These are phyloP conservation scores for Aspergillus nidulans DNA, from an alignment of 495 filamentous ascomycete genomes.

Conservation along the genomic window DNA sequence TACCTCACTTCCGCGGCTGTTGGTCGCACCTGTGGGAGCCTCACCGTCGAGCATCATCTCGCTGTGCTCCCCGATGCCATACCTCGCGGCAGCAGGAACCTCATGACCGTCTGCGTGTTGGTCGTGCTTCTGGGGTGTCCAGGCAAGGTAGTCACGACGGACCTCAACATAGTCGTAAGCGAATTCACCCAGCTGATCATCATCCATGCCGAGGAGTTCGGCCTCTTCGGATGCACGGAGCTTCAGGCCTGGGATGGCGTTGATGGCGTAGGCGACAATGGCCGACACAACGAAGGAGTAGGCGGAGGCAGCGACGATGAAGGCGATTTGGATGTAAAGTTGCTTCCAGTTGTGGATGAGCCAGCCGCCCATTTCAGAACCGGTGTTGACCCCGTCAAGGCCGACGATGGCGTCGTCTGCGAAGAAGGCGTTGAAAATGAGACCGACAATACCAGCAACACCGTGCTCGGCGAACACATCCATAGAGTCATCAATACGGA, in stretches of 20 bases:
- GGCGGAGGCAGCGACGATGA: slow-evolving; percentile 66
- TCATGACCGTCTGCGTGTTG: slow-evolving; percentile 58
- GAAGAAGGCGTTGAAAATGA: slow-evolving; percentile 91
- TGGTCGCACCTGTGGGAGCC: slow-evolving; percentile 44
- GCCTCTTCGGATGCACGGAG: slow-evolving; percentile 92
- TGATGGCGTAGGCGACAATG: slow-evolving; percentile 77
- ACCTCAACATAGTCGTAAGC: slow-evolving; percentile 99
- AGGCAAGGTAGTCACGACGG: slow-evolving; percentile 92
- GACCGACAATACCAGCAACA: slow-evolving; percentile 86
- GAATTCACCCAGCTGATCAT: slow-evolving; percentile 97
- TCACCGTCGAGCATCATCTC: slow-evolving; percentile 65
- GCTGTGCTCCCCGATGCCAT: slow-evolving; percentile 77
- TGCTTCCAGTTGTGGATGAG: slow-evolving; percentile 84
- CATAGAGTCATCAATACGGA: slow-evolving; percentile 93
- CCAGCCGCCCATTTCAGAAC: slow-evolving; percentile 68
- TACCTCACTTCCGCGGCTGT: slow-evolving; percentile 34
- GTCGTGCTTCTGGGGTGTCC: slow-evolving; percentile 80
- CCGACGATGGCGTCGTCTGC: slow-evolving; percentile 85
- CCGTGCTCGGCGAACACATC: slow-evolving; percentile 99
- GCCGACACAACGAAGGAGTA: slow-evolving; percentile 85
- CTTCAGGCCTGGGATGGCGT: slow-evolving; percentile 82
- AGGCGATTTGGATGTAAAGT: slow-evolving; percentile 88
- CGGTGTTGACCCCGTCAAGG: slow-evolving; percentile 87
- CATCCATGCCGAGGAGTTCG: slow-evolving; percentile 97
- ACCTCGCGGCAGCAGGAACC: slow-evolving; percentile 63